Base-by-base conservation (phyloP, 106 monocot species). In the Gastrodia elata region DNA sequence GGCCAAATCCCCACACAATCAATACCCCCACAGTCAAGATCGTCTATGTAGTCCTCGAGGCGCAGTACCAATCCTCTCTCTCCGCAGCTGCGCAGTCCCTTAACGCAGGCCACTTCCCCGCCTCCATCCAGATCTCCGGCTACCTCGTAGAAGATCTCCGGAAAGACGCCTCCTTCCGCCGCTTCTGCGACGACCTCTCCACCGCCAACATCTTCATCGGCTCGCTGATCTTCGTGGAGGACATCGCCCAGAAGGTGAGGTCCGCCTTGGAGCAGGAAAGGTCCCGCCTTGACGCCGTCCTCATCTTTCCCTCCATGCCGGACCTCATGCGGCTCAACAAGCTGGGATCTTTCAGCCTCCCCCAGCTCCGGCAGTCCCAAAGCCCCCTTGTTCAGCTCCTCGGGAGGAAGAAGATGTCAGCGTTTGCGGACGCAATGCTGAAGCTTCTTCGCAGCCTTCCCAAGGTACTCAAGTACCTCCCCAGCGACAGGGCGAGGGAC, bases 241-340 rank as follows among this genome's bases (percentile, higher is more conserved):
- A 90, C 77, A 82, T 90, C 9, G 90, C 90, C 0, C 37, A 69
- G 55, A 86, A 86, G 38, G 84, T 86, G 57, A 86, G 82, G 73
- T 64, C 55, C 36, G 90, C 86, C 57, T 86, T 90, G 6, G 90
- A 90, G 79, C 82, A 84, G 68, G 82, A 84, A 44, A 61, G 90
- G 34, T 86, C 86, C 72, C 20, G 84, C 65, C 79, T 90, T 84
- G 90, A 90, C 71, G 86, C 90, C 1, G 90, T 90, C 11, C 77
- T 90, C 15, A 86, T 90, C 28, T 90, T 90, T 75, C 90, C 86
- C 0, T 90, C 90, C 5, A 90, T 90, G 90, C 90, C 90, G 7
- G 90, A 90, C 70, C 86, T 90, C 44, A 90, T 90, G 90, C 70
- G 90, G 65, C 86, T 90, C 59, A 90, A 90, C 86, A 90, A 90